Base-by-base conservation (phyloP, 2,329 filamentous ascomycete species). In the Fusarium vanettenii region DNA sequence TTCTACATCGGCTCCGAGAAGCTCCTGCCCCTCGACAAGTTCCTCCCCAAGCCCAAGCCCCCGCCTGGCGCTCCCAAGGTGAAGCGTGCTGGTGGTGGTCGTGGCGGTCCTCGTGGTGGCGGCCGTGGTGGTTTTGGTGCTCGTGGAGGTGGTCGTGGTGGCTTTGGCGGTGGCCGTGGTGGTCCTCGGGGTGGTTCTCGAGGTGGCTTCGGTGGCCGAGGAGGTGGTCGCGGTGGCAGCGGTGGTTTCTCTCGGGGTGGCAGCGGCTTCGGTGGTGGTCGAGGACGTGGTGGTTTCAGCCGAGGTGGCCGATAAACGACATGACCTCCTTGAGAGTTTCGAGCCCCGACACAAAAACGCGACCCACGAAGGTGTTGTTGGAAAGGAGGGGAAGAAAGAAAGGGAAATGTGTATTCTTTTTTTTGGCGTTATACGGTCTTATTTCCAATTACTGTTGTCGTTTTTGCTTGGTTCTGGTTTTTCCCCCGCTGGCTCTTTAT, bases 1-100 rank as follows among this genome's bases (percentile, higher is more conserved):
- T 97, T 99, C 87, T 99, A 92, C 88, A 98, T 98, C 81, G 94
- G 93, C 79, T 91, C 92, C 81, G 97, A 98, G 87, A 99, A 98
- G 89, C 91, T 98, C 62, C 89, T 99, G 72, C 96, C 97, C 52
- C 87, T 98, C 79, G 97, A 99, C 85, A 95, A 93, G 89, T 99
- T 99, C 89, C 88, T 98, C 69, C 97, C 97, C 75, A 98, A 95
- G 89, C 96, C 96, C 65, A 98, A 98, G 88, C 87, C 88, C 61
- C 86, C 87, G 37, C 87, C 88, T 77, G 93, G 93, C 80, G 90
- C 92, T 85, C 85, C 87, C 74, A 89, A 89, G 85, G 84, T 86
- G 74, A 89, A 88, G 81, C 92, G 91, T 76, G 93, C 92, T 73
- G 87, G 88, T 64, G 88, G 84, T 25, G 86, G 86, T 29, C 81